Conservation (phyloP, 1,284 basidiomycete species). For the Polyporus tsugae region DNA sequence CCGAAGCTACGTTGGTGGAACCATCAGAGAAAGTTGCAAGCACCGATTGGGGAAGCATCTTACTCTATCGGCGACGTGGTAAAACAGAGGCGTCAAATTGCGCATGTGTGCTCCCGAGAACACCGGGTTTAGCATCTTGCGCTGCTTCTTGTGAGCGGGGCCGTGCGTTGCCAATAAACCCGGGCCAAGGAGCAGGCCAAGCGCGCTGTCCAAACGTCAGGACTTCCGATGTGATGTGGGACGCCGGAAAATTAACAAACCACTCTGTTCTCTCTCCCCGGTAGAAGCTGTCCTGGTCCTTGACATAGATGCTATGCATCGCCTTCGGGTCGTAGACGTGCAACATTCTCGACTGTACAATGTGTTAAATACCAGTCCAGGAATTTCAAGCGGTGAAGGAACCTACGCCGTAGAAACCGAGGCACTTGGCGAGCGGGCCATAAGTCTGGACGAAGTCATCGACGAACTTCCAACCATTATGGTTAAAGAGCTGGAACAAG, state of each 20-base stretch:
- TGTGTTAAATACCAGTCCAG: background rate
- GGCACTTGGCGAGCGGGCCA: constrained; percentile 2
- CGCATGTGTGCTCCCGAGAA: constrained; percentile 40
- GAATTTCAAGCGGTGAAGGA: background rate
- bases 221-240: background rate
- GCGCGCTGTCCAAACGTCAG: background rate
- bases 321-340: constrained; percentile 38
- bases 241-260: background rate
- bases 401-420: constrained; percentile 10
- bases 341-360: constrained; percentile 29
- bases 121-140: constrained; percentile 40
- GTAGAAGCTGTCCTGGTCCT: constrained; percentile 41
- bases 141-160: constrained; percentile 32
- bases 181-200: constrained; percentile 12
- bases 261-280: constrained; percentile 16
- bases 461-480: constrained; percentile 11
- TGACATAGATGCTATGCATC: constrained; percentile 39
- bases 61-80: constrained; percentile 35
- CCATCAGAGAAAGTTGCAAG: background rate
- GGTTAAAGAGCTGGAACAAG: constrained; percentile 8
- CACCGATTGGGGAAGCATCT: background rate
- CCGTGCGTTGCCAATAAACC: constrained; percentile 21
- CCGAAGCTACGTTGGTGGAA: constrained; percentile 21
- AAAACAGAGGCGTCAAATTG: constrained; percentile 35
- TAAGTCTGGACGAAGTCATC: constrained; percentile 9